Percentiles rank a stretch among this genome's conserved stretches.
These are phyloP conservation scores for Hyaloraphidium curvatum DNA, from an alignment of 192 early-diverging fungal genomes.

Conservation along the genomic window DNA sequence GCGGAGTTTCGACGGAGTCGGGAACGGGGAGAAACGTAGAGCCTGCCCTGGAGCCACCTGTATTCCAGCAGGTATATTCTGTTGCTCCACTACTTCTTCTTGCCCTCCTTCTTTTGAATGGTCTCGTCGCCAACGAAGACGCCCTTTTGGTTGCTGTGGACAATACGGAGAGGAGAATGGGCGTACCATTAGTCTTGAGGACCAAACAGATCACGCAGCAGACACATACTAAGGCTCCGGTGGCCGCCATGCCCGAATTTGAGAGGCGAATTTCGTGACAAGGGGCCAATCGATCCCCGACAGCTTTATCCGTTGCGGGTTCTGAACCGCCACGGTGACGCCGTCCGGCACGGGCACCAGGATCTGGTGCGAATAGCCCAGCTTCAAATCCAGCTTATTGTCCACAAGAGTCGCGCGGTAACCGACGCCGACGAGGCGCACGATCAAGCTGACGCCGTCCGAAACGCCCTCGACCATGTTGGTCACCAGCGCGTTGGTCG, in stretches of 20 bases:
- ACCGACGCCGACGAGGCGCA: conserved; percentile 83
- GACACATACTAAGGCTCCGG: conserved; percentile 99
- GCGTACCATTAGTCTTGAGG: too few species aligned
- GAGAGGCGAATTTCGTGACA: conserved; percentile 80
- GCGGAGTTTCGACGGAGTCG: too few species aligned
- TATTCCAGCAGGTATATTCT: too few species aligned
- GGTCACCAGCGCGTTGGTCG: conserved; percentile 68
- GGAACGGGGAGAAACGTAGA: too few species aligned
- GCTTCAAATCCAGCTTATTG: conserved; percentile 47
- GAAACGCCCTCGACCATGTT: conserved; percentile 76
- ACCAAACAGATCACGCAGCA: too few species aligned
- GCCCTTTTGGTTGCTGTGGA: conserved; percentile 98
- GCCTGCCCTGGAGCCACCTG: too few species aligned
- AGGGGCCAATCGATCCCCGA: conserved; percentile 54
- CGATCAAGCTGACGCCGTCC: conserved; percentile 65
- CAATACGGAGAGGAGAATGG: too few species aligned
- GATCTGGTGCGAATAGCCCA: conserved; percentile 78
- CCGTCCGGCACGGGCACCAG: conserved; percentile 59
- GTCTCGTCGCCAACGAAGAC: conserved; percentile 97
- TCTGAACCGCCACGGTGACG: conserved; percentile 49
- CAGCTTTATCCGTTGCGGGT: conserved; percentile 68
- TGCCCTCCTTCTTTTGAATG: conserved; percentile 94
- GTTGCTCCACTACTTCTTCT: conserved; percentile 40
- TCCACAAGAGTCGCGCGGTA: conserved; percentile 73
- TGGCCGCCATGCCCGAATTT: conserved; percentile 69